Percentiles rank a stretch among this genome's conserved stretches.
Conservation (phyloP, 2,329 filamentous ascomycete species). For the Fusarium concolor region DNA sequence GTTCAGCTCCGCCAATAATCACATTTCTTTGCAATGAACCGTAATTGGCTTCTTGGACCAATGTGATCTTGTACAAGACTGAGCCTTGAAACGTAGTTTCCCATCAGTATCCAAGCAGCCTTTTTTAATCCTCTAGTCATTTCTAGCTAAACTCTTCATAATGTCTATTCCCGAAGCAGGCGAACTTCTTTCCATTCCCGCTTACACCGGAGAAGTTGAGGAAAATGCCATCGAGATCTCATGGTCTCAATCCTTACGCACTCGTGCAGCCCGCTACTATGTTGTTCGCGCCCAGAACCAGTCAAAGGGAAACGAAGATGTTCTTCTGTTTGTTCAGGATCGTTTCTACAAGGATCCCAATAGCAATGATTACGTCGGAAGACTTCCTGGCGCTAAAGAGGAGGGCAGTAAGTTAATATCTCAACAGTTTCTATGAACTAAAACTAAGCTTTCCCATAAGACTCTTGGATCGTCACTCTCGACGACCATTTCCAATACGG, state of each 20-base stretch:
- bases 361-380: constrained; percentile 26
- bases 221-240: constrained; percentile 14
- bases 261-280: constrained; percentile 28
- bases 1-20: no score
- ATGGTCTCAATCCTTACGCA: constrained; percentile 28
- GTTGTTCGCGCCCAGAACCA: constrained; percentile 25
- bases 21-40: no score
- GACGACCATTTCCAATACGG: constrained; percentile 36
- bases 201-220: constrained; percentile 23
- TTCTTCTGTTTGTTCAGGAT: constrained; percentile 32
- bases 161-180: constrained; percentile 31
- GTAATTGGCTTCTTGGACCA: no score
- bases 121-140: no score
- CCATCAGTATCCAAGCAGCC: no score
- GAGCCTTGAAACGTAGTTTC: no score
- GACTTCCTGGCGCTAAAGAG: constrained; percentile 6
- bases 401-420: constrained; percentile 17
- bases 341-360: constrained; percentile 20
- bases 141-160: no score
- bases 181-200: constrained; percentile 20
- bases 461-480: constrained; percentile 18
- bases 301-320: constrained; percentile 17
- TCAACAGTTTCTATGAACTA: not conserved
- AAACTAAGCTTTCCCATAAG: not conserved
- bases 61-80: no score